These are phyloP conservation scores for Fusarium caatingaense DNA, from an alignment of 2,329 filamentous ascomycete genomes.

Conservation along the genomic window DNA sequence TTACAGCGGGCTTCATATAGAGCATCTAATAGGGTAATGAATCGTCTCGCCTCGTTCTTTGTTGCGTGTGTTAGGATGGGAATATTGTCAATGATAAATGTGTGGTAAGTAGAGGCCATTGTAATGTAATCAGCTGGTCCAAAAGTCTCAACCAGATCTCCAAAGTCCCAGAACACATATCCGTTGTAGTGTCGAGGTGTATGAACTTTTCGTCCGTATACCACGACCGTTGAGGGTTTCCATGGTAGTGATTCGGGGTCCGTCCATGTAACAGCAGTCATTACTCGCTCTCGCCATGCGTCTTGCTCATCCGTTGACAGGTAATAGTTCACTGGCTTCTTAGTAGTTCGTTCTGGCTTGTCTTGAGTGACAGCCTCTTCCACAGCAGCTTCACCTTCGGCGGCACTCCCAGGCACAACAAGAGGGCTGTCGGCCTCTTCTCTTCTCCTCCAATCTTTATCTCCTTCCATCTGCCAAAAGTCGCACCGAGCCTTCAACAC, in stretches of 20 bases:
- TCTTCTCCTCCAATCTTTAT: conserved; percentile 75
- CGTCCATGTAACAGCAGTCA: conserved; percentile 42
- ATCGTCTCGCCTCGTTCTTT: conserved; percentile 83
- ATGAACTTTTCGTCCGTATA: conserved; percentile 72
- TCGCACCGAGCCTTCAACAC: conserved; percentile 82
- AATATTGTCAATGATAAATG: conserved; percentile 77
- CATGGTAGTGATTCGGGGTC: conserved; percentile 50
- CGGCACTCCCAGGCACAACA: neutral
- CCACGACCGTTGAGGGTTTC: conserved; percentile 57
- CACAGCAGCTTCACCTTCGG: neutral
- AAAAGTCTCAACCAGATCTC: conserved; percentile 73
- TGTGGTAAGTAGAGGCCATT: conserved; percentile 82
- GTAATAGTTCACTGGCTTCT: conserved; percentile 49
- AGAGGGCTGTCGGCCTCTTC: conserved; percentile 52
- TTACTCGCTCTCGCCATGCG: conserved; percentile 44
- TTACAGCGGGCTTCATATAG: conserved; percentile 86
- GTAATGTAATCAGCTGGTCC: conserved; percentile 87
- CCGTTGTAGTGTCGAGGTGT: conserved; percentile 70
- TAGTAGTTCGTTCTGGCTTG: conserved; percentile 29
- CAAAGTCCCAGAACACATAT: conserved; percentile 73
- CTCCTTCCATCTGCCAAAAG: conserved; percentile 85
- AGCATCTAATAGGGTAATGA: conserved; percentile 84
- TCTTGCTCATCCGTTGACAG: conserved; percentile 46
- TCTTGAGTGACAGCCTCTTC: conserved; percentile 14
- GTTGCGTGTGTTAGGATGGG: conserved; percentile 74